Evolutionary conservation across 106 monocot genomes (phyloP).

Genomic region (Phalaenopsis aphrodite): DNA sequence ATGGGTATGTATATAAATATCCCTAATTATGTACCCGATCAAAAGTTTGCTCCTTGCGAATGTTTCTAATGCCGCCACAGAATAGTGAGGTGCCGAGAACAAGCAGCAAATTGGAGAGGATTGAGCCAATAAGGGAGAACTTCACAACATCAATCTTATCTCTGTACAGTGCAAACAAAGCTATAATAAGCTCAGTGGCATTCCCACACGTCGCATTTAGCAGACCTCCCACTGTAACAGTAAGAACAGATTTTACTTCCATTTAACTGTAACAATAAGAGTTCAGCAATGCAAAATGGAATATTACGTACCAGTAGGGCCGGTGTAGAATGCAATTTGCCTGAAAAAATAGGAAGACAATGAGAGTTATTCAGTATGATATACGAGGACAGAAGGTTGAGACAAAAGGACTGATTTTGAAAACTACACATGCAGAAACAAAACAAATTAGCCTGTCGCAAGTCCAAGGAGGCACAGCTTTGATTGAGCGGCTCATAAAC

Average conservation of each 20-base stretch:
- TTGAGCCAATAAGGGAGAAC: slow-evolving; percentile 67
- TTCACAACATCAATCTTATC: slow-evolving; percentile 53
- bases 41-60: slow-evolving; percentile 36
- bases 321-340: slow-evolving; percentile 76
- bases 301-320: slow-evolving; percentile 54
- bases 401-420: not conserved
- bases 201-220: slow-evolving; percentile 45
- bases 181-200: slow-evolving; percentile 75
- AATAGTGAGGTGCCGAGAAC: slow-evolving; percentile 76
- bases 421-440: not conserved
- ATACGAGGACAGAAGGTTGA: not conserved
- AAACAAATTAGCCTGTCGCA: not conserved
- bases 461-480: not conserved
- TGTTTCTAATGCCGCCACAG: slow-evolving; percentile 49
- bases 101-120: slow-evolving; percentile 72
- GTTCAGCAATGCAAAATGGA: not conserved
- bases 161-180: slow-evolving; percentile 40
- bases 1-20: not conserved
- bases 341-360: slow-evolving; percentile 21
- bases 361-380: not conserved
- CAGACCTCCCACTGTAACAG: slow-evolving; percentile 61
- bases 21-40: slow-evolving; percentile 21
- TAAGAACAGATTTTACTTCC: not conserved
- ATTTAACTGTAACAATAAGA: not conserved
- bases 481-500: not conserved